These are phyloP conservation scores for Clavispora fructus DNA, from an alignment of 805 yeast species.

Conservation along the genomic window DNA sequence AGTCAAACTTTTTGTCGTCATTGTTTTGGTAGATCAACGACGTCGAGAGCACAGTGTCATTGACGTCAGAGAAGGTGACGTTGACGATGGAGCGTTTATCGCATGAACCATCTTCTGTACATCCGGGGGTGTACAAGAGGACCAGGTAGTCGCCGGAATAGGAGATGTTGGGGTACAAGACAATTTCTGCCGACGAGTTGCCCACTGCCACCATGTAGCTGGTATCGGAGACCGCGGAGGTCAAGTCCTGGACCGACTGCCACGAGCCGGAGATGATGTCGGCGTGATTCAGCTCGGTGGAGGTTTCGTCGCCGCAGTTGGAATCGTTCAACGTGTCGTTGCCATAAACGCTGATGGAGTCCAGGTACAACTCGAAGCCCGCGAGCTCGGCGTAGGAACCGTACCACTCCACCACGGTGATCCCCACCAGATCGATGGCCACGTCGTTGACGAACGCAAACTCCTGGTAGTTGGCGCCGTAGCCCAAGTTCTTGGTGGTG, in stretches of 20 bases:
- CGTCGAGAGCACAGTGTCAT: slow-evolving; percentile 39
- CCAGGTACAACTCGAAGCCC: slow-evolving; percentile 69
- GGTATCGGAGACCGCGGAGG: slow-evolving; percentile 20
- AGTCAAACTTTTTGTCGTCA: slow-evolving; percentile 72
- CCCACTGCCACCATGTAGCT: slow-evolving; percentile 30
- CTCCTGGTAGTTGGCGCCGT: slow-evolving; percentile 60
- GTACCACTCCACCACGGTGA: slow-evolving; percentile 62
- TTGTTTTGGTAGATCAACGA: slow-evolving; percentile 72
- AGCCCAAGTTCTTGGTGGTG: slow-evolving; percentile 34
- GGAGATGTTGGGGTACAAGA: slow-evolving; percentile 63
- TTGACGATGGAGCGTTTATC: slow-evolving; percentile 67
- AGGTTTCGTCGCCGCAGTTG: slow-evolving; percentile 42
- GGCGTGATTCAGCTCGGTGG: slow-evolving; percentile 21
- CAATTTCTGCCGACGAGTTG: slow-evolving; percentile 23
- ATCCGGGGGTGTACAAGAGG: slow-evolving; percentile 82
- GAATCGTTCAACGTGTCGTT: slow-evolving; percentile 68
- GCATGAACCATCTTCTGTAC: slow-evolving; percentile 66
- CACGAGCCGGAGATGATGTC: slow-evolving; percentile 25
- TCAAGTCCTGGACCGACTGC: slow-evolving; percentile 19
- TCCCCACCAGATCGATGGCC: slow-evolving; percentile 52
- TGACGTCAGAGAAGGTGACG: slow-evolving; percentile 56
- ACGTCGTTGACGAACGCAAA: slow-evolving; percentile 73
- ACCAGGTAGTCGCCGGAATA: slow-evolving; percentile 73
- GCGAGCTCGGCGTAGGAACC: slow-evolving; percentile 65
- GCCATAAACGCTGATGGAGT: slow-evolving; percentile 61